Percentiles rank a stretch among this genome's conserved stretches.
phyloP scores from a whole-genome alignment of 345 rosid genomes.

The Arabis alpina region DNA sequence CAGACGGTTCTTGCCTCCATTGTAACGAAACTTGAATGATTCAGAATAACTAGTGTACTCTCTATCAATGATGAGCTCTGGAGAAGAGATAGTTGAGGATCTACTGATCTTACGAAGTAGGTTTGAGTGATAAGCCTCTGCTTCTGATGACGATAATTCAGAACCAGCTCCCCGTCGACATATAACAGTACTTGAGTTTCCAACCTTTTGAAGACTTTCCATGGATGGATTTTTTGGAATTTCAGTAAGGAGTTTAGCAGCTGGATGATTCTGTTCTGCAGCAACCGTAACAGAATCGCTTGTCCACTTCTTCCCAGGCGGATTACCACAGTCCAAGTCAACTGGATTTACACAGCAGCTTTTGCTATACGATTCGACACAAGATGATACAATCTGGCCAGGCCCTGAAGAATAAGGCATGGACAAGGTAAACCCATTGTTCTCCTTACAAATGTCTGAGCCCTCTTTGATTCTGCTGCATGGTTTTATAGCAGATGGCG shows the following conservation, averaged over 20 bases:
- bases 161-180: constrained; percentile 46
- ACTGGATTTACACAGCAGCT: constrained; percentile 42
- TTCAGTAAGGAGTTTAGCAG: constrained; percentile 39
- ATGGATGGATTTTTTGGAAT: constrained; percentile 48
- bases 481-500: constrained; percentile 35
- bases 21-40: constrained; percentile 42
- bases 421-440: constrained; percentile 40
- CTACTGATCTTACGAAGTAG: constrained; percentile 41
- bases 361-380: constrained; percentile 43
- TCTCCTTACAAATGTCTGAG: constrained; percentile 41
- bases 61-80: constrained; percentile 41
- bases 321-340: constrained; percentile 46
- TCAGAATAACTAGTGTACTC: constrained; percentile 48
- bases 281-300: constrained; percentile 48
- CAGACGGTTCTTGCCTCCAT: constrained; percentile 44
- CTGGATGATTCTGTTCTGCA: constrained; percentile 44
- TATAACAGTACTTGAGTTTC: constrained; percentile 41
- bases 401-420: constrained; percentile 46
- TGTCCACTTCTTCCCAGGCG: constrained; percentile 46
- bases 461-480: constrained; percentile 37
- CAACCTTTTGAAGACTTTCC: constrained; percentile 44
- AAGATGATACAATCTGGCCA: constrained; percentile 39
- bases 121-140: constrained; percentile 47
- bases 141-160: constrained; percentile 50
- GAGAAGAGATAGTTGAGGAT: constrained; percentile 39